A percentile compares a stretch with the other conserved stretches of the same genome.
Evolutionary conservation across 129 eudicot species (phyloP).

Genomic region (Chrysanthemum lavandulifolium): DNA sequence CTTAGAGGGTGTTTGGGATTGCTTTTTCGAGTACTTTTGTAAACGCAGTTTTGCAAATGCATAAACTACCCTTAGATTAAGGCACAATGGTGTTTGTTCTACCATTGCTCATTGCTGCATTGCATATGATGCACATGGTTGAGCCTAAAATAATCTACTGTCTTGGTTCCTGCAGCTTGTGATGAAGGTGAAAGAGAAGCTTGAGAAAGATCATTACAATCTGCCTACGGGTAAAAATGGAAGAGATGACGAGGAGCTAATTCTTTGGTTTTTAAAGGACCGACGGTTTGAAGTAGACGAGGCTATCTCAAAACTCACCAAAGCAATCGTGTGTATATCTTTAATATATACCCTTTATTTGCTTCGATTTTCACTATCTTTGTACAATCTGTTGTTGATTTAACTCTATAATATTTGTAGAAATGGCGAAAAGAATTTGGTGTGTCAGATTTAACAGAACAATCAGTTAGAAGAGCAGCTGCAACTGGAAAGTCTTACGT

Average conservation of each 20-base stretch:
- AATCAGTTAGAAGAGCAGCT: constrained; percentile 57
- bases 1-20: too few species aligned
- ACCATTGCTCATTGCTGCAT: too few species aligned
- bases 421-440: constrained; percentile 87
- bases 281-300: constrained; percentile 72
- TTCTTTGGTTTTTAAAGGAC: constrained; percentile 89
- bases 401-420: constrained; percentile 36
- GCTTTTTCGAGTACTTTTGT: too few species aligned
- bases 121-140: neutral
- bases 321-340: constrained; percentile 49
- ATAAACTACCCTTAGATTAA: too few species aligned
- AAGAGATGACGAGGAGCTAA: constrained; percentile 91
- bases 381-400: neutral
- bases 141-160: constrained; percentile 17
- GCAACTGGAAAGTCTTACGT: constrained; percentile 76
- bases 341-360: neutral
- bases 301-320: constrained; percentile 61
- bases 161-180: constrained; percentile 56
- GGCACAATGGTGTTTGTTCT: too few species aligned
- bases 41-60: too few species aligned
- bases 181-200: constrained; percentile 79
- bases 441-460: constrained; percentile 75
- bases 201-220: constrained; percentile 56
- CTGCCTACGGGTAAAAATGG: constrained; percentile 89
- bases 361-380: neutral